Percentiles rank a stretch among this genome's conserved stretches.
Conservation (phyloP, 2,329 filamentous ascomycete genomes). For the Verticillium longisporum region DNA sequence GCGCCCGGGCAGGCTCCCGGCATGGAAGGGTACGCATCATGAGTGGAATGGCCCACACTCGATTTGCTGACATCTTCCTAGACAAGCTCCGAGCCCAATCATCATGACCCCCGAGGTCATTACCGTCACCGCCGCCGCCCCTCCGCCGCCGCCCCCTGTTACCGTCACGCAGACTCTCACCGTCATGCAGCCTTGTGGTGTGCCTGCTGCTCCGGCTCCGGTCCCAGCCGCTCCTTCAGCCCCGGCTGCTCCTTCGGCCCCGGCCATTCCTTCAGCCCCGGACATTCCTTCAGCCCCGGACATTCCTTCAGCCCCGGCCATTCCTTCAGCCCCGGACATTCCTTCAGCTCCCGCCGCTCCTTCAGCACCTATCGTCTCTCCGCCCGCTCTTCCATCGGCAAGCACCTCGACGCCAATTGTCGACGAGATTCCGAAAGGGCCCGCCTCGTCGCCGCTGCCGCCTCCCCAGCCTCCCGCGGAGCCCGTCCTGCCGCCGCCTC, state of each 20-base stretch:
- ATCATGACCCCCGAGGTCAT: background rate
- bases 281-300: no score
- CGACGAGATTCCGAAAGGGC: background rate
- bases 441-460: background rate
- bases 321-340: no score
- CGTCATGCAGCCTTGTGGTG: slow-evolving; percentile 7
- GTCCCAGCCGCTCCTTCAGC: slow-evolving; percentile 1
- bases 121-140: background rate
- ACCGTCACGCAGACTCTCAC: slow-evolving; percentile 20
- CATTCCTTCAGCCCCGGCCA: no score
- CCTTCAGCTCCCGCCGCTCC: no score
- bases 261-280: no score
- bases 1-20: background rate
- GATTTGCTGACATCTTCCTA: background rate
- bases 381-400: slow-evolving; percentile 6
- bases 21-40: background rate
- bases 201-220: slow-evolving; percentile 6
- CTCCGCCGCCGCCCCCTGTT: slow-evolving; percentile 5
- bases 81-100: background rate
- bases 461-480: background rate
- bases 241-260: slow-evolving; percentile 7
- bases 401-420: slow-evolving; percentile 11
- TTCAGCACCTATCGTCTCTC: background rate
- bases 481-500: background rate
- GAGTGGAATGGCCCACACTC: background rate